Conservation (phyloP, 495 filamentous ascomycete species). For the Amphirosellinia nigrospora region DNA sequence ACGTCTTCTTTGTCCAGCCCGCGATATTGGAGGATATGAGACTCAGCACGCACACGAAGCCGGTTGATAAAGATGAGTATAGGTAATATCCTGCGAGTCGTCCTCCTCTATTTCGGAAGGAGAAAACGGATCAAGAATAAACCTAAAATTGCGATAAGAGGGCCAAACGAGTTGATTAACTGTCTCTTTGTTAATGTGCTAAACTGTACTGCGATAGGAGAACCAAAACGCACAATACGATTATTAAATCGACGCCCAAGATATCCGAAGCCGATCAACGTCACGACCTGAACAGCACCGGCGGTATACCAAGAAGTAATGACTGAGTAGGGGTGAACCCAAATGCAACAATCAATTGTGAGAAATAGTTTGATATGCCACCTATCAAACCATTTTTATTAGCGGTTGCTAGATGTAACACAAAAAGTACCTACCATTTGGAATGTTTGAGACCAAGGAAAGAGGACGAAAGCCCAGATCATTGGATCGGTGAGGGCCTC, state of each 20-base stretch:
- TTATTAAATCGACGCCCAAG: slow-evolving; percentile 64
- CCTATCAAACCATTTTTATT: slow-evolving; percentile 36
- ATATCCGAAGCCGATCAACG: slow-evolving; percentile 63
- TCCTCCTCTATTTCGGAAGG: slow-evolving; percentile 61
- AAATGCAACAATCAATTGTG: slow-evolving; percentile 66
- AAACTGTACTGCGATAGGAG: neutral
- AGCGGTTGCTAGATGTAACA: neutral
- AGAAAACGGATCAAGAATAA: slow-evolving; percentile 71
- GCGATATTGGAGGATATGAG: slow-evolving; percentile 71
- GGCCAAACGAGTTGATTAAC: slow-evolving; percentile 10
- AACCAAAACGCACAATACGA: slow-evolving; percentile 48
- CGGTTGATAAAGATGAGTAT: slow-evolving; percentile 63
- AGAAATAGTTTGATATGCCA: slow-evolving; percentile 76
- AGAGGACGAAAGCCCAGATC: slow-evolving; percentile 66
- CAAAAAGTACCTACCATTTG: slow-evolving; percentile 52
- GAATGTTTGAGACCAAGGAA: slow-evolving; percentile 67
- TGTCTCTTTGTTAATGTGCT: neutral
- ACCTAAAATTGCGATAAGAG: slow-evolving; percentile 53
- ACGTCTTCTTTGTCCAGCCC: slow-evolving; percentile 80
- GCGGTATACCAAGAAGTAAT: slow-evolving; percentile 69
- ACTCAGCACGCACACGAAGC: slow-evolving; percentile 62
- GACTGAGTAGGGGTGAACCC: slow-evolving; percentile 64
- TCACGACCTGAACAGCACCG: slow-evolving; percentile 69
- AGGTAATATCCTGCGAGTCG: slow-evolving; percentile 70
- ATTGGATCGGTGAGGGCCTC: slow-evolving; percentile 57